Evolutionary conservation across 352 stramenopile genomes (phyloP).

Genomic region (Chrysophaeum taylorii): DNA sequence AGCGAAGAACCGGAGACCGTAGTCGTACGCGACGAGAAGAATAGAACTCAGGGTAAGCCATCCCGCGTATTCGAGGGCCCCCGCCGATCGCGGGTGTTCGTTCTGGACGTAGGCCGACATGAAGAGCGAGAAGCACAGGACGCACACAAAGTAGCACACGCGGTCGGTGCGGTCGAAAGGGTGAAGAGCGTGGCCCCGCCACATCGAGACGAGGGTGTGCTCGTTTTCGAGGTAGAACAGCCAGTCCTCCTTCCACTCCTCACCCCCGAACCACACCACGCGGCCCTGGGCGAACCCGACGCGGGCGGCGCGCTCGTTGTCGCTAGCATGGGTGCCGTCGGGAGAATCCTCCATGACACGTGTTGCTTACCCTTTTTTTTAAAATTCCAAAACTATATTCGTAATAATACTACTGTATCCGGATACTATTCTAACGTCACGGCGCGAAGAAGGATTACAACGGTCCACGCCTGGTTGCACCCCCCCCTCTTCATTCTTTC

Average conservation of each 20-base stretch:
- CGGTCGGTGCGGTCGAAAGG: slow-evolving; percentile 9
- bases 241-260: background rate
- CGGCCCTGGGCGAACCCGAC: background rate
- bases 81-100: background rate
- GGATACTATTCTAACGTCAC: no score
- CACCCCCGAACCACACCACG: slow-evolving; percentile 9
- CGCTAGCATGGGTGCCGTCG: background rate
- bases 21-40: background rate
- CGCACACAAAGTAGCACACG: slow-evolving; percentile 4
- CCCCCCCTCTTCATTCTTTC: no score
- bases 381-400: no score
- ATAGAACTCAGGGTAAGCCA: background rate
- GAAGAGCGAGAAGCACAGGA: slow-evolving; percentile 8
- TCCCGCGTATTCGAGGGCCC: background rate
- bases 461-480: no score
- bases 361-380: no score
- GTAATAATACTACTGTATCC: no score
- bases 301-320: background rate
- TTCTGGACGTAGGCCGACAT: background rate
- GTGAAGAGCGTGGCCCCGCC: slow-evolving; percentile 6
- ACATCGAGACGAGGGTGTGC: slow-evolving; percentile 12
- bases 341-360: no score
- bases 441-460: no score
- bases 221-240: slow-evolving; percentile 8
- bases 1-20: background rate